phyloP scores from a whole-genome alignment of 73 alveolate species.

The Paramecium tetraurelia region DNA sequence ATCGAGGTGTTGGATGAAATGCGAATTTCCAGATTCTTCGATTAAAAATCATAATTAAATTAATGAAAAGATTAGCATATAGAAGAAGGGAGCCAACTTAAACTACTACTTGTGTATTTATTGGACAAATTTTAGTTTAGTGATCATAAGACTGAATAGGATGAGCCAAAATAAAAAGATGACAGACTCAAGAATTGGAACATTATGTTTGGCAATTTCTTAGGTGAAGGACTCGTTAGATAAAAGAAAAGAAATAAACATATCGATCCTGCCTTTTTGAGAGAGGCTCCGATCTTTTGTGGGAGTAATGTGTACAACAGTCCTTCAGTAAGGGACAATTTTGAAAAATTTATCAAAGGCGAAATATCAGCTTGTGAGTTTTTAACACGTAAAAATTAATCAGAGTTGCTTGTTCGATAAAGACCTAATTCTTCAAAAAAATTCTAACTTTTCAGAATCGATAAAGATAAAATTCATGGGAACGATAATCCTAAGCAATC shows the following conservation, averaged over 20 bases:
- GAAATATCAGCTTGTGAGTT: slow-evolving; percentile 6
- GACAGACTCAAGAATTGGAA: neutral
- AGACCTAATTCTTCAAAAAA: neutral
- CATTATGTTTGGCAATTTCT: neutral
- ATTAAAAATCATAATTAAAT: slow-evolving; percentile 9
- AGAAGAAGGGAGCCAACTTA: slow-evolving; percentile 5
- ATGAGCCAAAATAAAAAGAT: neutral
- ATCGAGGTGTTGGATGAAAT: neutral
- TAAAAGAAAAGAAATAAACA: neutral
- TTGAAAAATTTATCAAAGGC: neutral
- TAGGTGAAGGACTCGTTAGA: neutral
- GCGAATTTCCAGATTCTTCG: neutral
- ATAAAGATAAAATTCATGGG: neutral
- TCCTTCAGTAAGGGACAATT: neutral
- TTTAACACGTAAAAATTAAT: neutral
- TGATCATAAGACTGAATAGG: neutral
- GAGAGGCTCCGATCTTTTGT: neutral
- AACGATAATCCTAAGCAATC: neutral
- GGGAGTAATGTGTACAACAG: neutral
- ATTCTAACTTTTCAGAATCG: neutral
- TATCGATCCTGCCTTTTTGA: neutral
- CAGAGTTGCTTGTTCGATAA: neutral
- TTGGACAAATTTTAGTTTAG: neutral
- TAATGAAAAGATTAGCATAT: neutral
- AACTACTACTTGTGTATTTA: neutral